Base-by-base conservation (phyloP, 495 filamentous ascomycete genomes). In the Podospora fimiseda region DNA sequence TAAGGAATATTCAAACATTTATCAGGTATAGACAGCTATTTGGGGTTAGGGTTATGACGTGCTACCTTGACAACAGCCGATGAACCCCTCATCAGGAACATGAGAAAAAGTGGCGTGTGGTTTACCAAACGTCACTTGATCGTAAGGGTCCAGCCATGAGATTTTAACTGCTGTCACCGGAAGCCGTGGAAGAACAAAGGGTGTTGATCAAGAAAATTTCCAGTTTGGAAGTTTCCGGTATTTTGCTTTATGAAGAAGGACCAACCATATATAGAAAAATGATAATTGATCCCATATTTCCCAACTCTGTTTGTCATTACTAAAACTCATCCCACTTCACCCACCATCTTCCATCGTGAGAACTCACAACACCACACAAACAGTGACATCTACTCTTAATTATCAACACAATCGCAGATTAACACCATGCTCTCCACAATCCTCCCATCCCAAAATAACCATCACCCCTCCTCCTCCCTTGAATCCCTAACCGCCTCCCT, bases 401-500 rank as follows among this genome's bases (percentile, higher is more conserved):
- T 33, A 39, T 37, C 8, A n/a, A 20, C 37, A 5, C 27, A 18
- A 20, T 16, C 27, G 3, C 36, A 37, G 43, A 48, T n/a, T 43
- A 40, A 21, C 49, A 58, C 16, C 13, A 72, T 71, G 68, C 52
- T 74, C 43, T 60, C 64, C 45, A 52, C 57, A 48, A 58, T 72
- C 50, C 3, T n/a, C 9, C 57, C 60, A 52, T n/a, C 46, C 23
- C 44, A 58, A n/a, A 65, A 70, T 56, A 69, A 73, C 60, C 43
- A 46, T 8, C 67, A 70, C 50, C 55, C 57, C 24, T 59, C 56
- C 41, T 55, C 64, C 50, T 68, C 67, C 9, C 51, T 72, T 23
- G 55, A 59, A 9, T 54, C 60, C 22, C 57, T 76, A 5, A 64
- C 66, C 0, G 53, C 61, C 18, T 58, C 72, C 4, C 62, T 68